Conservation (phyloP, 192 early-diverging fungal species). For the Backusella luteola region DNA sequence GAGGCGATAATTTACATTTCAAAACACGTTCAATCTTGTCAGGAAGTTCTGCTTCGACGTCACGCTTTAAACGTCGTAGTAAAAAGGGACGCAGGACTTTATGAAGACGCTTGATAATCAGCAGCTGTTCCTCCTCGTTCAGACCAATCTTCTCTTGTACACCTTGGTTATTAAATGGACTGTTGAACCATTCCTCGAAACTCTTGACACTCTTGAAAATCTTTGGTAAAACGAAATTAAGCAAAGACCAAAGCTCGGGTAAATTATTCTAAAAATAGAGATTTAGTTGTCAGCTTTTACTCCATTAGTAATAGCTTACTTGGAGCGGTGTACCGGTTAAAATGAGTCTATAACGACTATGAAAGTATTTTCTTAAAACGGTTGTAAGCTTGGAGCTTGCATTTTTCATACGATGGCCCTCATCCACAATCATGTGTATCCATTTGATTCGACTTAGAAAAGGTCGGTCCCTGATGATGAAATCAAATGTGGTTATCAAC, state of each 20-base stretch:
- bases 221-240: constrained; percentile 95
- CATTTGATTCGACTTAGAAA: constrained; percentile 91
- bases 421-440: constrained; percentile 99
- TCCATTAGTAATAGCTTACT: constrained; percentile 33
- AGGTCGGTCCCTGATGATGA: constrained; percentile 89
- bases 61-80: constrained; percentile 93
- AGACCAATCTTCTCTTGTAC: constrained; percentile 89
- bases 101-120: constrained; percentile 96
- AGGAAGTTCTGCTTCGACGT: constrained; percentile 96
- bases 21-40: constrained; percentile 96
- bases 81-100: constrained; percentile 97
- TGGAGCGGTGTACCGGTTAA: constrained; percentile 97
- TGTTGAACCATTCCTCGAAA: constrained; percentile 99
- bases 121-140: constrained; percentile 97
- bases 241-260: constrained; percentile 92
- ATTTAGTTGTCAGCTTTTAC: too few species aligned
- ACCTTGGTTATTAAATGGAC: constrained; percentile 82
- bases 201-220: constrained; percentile 96
- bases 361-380: constrained; percentile 86
- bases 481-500: constrained; percentile 97
- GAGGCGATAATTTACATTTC: constrained; percentile 86
- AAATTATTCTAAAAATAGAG: constrained; percentile 77
- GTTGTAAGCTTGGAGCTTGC: constrained; percentile 82
- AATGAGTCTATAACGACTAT: constrained; percentile 90
- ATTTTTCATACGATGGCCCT: constrained; percentile 99